Evolutionary conservation across 1,139 yeast genomes (phyloP).

Genomic region (Yamadazyma membranifaciens): DNA sequence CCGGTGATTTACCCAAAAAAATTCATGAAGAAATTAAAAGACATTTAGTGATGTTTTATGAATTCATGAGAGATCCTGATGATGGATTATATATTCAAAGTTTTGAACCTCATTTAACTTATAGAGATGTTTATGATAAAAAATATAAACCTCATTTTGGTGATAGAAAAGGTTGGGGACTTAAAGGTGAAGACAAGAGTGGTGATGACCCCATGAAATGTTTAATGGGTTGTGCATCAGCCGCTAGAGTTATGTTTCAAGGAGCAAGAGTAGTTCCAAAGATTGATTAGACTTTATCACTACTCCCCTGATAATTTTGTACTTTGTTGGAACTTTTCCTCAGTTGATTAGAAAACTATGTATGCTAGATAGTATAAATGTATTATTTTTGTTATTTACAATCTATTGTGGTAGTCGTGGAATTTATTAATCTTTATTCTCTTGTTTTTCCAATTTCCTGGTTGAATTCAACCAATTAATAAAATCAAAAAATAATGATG

Average conservation of each 20-base stretch:
- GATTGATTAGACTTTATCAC: conserved; percentile 15
- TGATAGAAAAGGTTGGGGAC: conserved; percentile 50
- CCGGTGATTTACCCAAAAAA: conserved; percentile 32
- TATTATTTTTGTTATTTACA: neutral
- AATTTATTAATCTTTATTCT: too few relatives aligned
- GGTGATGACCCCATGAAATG: conserved; percentile 50
- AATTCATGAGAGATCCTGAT: conserved; percentile 54
- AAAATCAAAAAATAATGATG: conserved; percentile 71
- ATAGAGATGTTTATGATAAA: conserved; percentile 45
- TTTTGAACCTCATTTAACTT: conserved; percentile 60
- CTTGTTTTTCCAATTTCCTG: conserved; percentile 8
- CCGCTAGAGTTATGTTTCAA: conserved; percentile 69
- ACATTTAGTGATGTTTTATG: conserved; percentile 54
- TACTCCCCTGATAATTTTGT: neutral
- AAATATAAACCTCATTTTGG: conserved; percentile 57
- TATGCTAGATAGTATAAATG: neutral
- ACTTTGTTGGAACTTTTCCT: neutral
- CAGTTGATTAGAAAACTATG: neutral
- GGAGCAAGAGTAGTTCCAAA: conserved; percentile 56
- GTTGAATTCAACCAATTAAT: conserved; percentile 72
- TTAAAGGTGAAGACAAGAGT: conserved; percentile 45
- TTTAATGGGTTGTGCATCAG: conserved; percentile 64
- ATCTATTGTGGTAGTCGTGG: too few relatives aligned
- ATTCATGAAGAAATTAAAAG: conserved; percentile 46
- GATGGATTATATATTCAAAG: conserved; percentile 64